Conservation (phyloP, 2,329 filamentous ascomycete species). For the Venturia aucupariae region DNA sequence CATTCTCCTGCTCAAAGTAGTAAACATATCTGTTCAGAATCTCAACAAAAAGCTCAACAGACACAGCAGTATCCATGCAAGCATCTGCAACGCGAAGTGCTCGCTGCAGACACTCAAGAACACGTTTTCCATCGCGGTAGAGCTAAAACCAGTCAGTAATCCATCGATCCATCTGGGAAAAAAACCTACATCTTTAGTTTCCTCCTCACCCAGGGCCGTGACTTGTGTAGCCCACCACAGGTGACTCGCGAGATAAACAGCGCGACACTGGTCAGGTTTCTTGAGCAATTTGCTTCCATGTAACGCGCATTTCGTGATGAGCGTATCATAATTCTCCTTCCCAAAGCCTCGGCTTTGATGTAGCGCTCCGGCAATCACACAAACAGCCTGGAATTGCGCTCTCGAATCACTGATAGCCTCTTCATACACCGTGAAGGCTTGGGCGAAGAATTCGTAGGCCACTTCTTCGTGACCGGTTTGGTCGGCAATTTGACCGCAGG, state of each 20-base stretch:
- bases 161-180: background rate
- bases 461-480: constrained; percentile 90
- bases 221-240: constrained; percentile 96
- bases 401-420: constrained; percentile 92
- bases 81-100: constrained; percentile 93
- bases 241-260: constrained; percentile 92
- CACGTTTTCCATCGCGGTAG: constrained; percentile 94
- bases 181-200: constrained; percentile 62
- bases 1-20: constrained; percentile 98
- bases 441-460: constrained; percentile 95
- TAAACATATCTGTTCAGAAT: constrained; percentile 98
- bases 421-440: constrained; percentile 97
- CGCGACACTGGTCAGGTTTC: constrained; percentile 95
- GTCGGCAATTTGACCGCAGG: constrained; percentile 87
- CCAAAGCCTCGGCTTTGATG: constrained; percentile 85
- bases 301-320: constrained; percentile 95
- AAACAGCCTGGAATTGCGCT: constrained; percentile 96
- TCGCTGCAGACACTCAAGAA: constrained; percentile 90
- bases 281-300: constrained; percentile 95
- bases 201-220: constrained; percentile 64
- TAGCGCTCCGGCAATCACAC: constrained; percentile 80
- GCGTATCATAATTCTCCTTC: constrained; percentile 95
- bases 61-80: constrained; percentile 97
- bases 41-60: constrained; percentile 95
- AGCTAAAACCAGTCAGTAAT: constrained; percentile 44